Base-by-base conservation (phyloP, 2,329 filamentous ascomycete genomes). In the Monosporascus sp. region DNA sequence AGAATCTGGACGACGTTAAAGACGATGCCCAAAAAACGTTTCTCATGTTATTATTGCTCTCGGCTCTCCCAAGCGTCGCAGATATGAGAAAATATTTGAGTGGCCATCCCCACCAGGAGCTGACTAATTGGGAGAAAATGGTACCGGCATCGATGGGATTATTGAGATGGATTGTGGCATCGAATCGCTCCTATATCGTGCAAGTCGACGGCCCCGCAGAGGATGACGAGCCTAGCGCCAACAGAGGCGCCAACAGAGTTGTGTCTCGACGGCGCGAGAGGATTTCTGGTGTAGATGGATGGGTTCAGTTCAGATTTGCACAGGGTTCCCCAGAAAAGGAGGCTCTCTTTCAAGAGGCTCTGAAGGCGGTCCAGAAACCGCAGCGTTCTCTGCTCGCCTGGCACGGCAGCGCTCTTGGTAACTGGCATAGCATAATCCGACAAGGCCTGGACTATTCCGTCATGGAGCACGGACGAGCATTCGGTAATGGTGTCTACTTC, bases 251-350 rank as follows among this genome's bases (percentile, higher is more conserved):
- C n/a, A 22, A 49, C 11, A 35, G 48, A 24, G 56, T 47, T 14
- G 41, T 27, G 2, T 46, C 49, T 50, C 56, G 48, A 63, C 56
- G 52, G 63, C 71, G 74, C 37, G 76, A 85, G 56, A 77, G 75
- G 11, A 78, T 94, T 3, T 73, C 72, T 24, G 86, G 85, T 1
- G 83, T 93, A 72, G 63, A 75, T 0, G 75, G 70, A 2, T 93
- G 85, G 78, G 75, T 89, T 52, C 91, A 96, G 67, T 97, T 96
- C 63, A 82, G 89, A 27, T 90, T 97, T 60, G 86, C 88, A 0
- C 93, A 96, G 74, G 92, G 91, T 8, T 87, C 90, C 0, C 90
- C 90, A 0, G 90, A 96, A 63, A 95, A 92, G 63, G 92, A 97
- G 65, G 76, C 85, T 37, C 78, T 82, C 2, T 96, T 97, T 64